Evolutionary conservation across 305 asterid genomes (phyloP), one percentile per base, ranked within the genome.

Genomic region (Withania somnifera): DNA sequence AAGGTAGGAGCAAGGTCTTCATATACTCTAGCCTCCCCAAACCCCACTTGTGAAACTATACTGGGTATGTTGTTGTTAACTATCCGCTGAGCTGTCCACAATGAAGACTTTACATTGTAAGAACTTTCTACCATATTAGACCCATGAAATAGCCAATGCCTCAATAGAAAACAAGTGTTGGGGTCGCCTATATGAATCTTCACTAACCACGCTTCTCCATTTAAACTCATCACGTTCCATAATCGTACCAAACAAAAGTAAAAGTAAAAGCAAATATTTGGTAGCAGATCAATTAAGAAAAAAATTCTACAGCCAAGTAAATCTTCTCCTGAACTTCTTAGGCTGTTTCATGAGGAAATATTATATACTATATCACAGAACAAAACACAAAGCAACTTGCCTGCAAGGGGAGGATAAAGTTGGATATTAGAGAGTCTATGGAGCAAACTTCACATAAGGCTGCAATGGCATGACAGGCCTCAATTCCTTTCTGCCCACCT

Each of bases 401-500:
- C 98, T 97, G 99, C 85, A 97, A 90, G 30, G 99, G 99, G 83
- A 95, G 91, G 88, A 97, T 97, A 84, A 97, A 97, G 89, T 95
- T 97, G 87, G 99, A 97, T 87, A 97, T 93, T 81, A 97, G 84
- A 54, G 98, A 94, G 87, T 93, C 97, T 73, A 97, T 92, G 5
- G 98, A 93, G 86, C 98, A 95, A 83, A 90, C 91, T 91, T 93
- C 97, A 90, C 97, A 95, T 82, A 97, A 85, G 88, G 99, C 95
- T 88, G 99, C 96, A 88, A 97, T 92, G 68, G 99, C 97, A 88
- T 91, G 92, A 82, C 97, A 89, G 76, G 99, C 97, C 90, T 93
- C 98, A 68, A 89, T 89, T 85, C 97, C 94, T 26, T 85, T 85
- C 85, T 92, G 91, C 63, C 94, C 97, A 77, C 92, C 92, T 82